Evolutionary conservation across 2,329 filamentous ascomycete genomes (phyloP).

Genomic region (Hymenoscyphus scutula): DNA sequence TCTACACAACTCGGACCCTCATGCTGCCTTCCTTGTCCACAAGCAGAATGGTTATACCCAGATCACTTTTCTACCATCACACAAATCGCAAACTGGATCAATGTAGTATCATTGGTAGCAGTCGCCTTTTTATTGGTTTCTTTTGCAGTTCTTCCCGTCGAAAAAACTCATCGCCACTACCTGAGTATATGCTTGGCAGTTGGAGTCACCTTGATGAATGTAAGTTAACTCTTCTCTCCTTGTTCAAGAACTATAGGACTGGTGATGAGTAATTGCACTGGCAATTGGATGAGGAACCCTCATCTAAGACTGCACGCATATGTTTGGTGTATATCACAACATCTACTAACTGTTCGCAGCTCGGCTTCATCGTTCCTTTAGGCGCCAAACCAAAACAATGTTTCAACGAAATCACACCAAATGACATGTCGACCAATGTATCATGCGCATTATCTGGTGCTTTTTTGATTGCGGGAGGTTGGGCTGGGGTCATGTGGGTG

Average conservation of each 20-base stretch:
- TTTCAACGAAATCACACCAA: constrained; percentile 84
- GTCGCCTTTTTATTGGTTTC: constrained; percentile 76
- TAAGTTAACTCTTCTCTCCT: constrained; percentile 45
- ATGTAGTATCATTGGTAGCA: constrained; percentile 68
- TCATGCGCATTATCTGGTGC: constrained; percentile 87
- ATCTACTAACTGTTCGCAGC: constrained; percentile 44
- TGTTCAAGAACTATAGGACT: not conserved
- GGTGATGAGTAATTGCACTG: not conserved
- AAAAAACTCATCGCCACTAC: constrained; percentile 90
- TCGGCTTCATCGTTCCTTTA: constrained; percentile 88
- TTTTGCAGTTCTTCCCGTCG: constrained; percentile 76
- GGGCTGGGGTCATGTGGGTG: constrained; percentile 83
- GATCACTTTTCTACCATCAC: constrained; percentile 60
- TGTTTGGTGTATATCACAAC: not conserved
- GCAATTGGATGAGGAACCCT: not conserved
- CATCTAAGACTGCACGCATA: not conserved
- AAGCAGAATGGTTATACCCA: constrained; percentile 72
- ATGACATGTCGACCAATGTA: constrained; percentile 80
- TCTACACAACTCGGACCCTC: constrained; percentile 49
- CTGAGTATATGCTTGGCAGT: constrained; percentile 82
- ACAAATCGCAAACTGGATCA: constrained; percentile 75
- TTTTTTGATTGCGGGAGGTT: constrained; percentile 81
- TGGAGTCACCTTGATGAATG: constrained; percentile 75
- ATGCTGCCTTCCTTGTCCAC: constrained; percentile 90
- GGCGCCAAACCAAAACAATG: constrained; percentile 78